Base-by-base conservation (phyloP, 306 rosid species). In the Glycine soja region DNA sequence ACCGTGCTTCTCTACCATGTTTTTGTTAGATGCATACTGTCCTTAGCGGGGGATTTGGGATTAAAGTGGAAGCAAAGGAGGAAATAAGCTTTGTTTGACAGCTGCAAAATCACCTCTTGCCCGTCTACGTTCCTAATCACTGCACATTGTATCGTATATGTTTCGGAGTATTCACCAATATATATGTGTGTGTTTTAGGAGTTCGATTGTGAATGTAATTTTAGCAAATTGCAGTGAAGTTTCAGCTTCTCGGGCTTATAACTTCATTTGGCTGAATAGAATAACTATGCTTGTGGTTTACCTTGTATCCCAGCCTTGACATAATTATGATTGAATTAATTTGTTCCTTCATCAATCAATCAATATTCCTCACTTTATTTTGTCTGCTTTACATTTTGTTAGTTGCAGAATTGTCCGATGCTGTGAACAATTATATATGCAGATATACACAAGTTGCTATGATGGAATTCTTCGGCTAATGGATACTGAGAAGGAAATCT, bases 401-500 rank as follows among this genome's bases (percentile, higher is more conserved):
- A 18, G 64, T 71, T 47, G 30, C 6, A 42, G 53, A 15, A 15
- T 45, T 38, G 38, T 42, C 43, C 57, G 72, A 7, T 76, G 7
- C 30, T 24, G 30, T 24, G 30, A 19, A 45, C 8, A 45, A 59
- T 52, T 54, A 43, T 18, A 83, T 47, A 8, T 85, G 82, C 87
- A 94, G 97, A 81, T 94, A 67, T 85, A 87, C 82, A 91, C 91
- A 43, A 85, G 93, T 82, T 92, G 95, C 73, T 89, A 92, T 83
- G 90, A 91, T 59, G 98, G 98, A 62, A 64, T 75, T 58, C 42
- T 94, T 79, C 85, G 93, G 72, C 14, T 82, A 42, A 90, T 94
- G 98, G 98, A 94, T 86, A 93, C 87, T 6, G 97, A 91, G 85
- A 94, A 86, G 87, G 95, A 88, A 90, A 79, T 86, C 45, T 94